A percentile compares a stretch with the other conserved stretches of the same genome.
phyloP scores from a whole-genome alignment of 768 basidiomycete genomes.

The Leccinellum albellum region DNA sequence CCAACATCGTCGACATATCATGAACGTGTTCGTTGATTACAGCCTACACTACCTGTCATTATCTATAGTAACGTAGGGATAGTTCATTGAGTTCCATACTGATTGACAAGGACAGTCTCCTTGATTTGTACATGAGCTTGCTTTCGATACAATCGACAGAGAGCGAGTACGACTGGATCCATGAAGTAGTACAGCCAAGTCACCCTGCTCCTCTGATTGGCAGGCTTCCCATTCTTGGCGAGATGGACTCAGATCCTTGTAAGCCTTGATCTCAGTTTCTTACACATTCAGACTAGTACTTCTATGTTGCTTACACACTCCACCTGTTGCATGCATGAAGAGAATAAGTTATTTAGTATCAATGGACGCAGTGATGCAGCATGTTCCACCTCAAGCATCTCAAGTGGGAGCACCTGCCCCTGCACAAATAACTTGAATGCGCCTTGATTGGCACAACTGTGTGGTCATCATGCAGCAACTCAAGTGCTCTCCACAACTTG shows the following conservation, averaged over 20 bases:
- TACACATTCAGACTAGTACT: too few relatives aligned
- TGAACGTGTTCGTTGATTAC: neutral
- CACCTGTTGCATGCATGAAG: too few relatives aligned
- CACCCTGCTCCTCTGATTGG: slow-evolving; percentile 7
- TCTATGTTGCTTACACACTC: too few relatives aligned
- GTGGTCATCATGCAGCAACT: too few relatives aligned
- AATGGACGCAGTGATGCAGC: too few relatives aligned
- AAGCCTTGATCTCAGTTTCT: too few relatives aligned
- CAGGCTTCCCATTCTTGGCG: slow-evolving; percentile 15
- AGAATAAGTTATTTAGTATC: too few relatives aligned
- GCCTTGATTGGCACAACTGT: too few relatives aligned
- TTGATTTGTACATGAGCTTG: neutral
- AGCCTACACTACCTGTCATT: neutral
- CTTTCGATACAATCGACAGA: neutral
- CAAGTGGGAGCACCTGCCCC: too few relatives aligned
- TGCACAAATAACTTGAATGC: too few relatives aligned
- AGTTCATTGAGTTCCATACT: neutral
- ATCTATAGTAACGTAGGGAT: neutral
- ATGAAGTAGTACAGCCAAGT: neutral
- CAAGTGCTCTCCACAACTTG: too few relatives aligned
- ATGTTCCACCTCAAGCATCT: too few relatives aligned
- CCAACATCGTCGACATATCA: neutral
- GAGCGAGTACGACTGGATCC: neutral
- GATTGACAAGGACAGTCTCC: neutral
- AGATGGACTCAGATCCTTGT: slow-evolving; percentile 17